These are phyloP conservation scores for Teunomyces cretensis DNA, from an alignment of 805 yeast genomes.

Conservation along the genomic window DNA sequence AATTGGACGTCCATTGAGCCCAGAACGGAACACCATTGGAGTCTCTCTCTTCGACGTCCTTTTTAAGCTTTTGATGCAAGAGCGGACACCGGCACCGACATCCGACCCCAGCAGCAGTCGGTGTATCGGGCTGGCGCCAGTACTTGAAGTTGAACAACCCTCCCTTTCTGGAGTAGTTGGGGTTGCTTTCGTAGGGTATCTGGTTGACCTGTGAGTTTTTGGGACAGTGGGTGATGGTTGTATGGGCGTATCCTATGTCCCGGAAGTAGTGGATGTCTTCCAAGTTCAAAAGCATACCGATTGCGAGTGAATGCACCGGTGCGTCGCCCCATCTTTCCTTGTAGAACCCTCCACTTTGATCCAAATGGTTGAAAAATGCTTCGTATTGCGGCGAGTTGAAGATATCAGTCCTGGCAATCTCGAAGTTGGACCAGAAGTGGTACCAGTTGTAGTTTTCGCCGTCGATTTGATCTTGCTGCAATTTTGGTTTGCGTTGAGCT, in stretches of 20 bases:
- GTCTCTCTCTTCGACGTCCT: conserved; percentile 19
- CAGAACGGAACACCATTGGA: conserved; percentile 17
- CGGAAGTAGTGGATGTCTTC: conserved; percentile 84
- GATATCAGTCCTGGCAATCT: conserved; percentile 79
- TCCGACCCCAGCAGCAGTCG: conserved; percentile 57
- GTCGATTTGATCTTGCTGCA: conserved; percentile 57
- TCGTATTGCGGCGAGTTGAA: conserved; percentile 67
- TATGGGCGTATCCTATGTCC: conserved; percentile 87
- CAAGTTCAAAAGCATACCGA: conserved; percentile 68
- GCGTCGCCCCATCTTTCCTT: conserved; percentile 98
- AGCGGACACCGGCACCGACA: conserved; percentile 83
- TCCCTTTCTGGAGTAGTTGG: not conserved
- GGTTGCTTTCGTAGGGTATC: conserved; percentile 32
- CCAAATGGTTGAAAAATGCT: conserved; percentile 67
- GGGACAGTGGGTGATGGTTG: conserved; percentile 84
- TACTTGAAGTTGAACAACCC: conserved; percentile 23
- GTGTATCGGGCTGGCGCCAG: conserved; percentile 30
- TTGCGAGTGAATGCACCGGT: conserved; percentile 86
- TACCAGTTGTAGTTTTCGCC: conserved; percentile 72
- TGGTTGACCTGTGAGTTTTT: conserved; percentile 51
- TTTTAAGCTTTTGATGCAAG: not conserved
- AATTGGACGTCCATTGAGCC: conserved; percentile 16
- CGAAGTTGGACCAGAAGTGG: conserved; percentile 93
- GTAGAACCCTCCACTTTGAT: conserved; percentile 77
- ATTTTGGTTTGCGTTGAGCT: conserved; percentile 15